Evolutionary conservation across 1,284 basidiomycete species (phyloP), one percentile per base, ranked within the genome.

Genomic region (Mycosarcoma maydis): DNA sequence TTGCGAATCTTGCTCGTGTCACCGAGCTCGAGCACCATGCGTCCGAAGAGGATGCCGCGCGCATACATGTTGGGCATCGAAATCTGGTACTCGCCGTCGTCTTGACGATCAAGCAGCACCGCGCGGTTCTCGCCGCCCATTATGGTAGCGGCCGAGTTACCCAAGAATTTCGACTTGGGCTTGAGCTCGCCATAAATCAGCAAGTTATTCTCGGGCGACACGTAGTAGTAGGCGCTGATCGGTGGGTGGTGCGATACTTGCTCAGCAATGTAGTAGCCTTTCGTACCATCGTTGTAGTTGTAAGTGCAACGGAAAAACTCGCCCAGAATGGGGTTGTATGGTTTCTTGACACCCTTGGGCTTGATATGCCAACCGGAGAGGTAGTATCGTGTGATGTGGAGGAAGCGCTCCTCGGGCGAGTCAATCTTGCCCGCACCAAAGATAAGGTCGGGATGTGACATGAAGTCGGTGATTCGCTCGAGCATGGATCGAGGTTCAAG

Each of bases 341-440:
- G 95, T 85, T 98, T 98, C 90, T 98, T 98, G 69, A 98, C 96
- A 66, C 95, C 95, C 83, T 94, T 96, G 36, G 95, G 94, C 84
- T 98, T 98, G 85, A 98, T 96, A 83, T 98, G 96, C 95, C 95
- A 99, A 39, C 95, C 95, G n/a, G 92, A 91, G 39, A 98, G 89
- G 82, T 98, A 98, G 83, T 96, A 98, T 55, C 92, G 90, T 46
- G 97, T 86, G 4, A 98, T 92, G 54, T 90, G 87, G 67, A 97
- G 86, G 83, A 98, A 98, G 33, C 96, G 87, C 80, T 96, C 92
- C 81, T 96, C 90, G 30, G 92, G 88, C 76, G 92, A 88, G 38
- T 87, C 85, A 76, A 88, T 87, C 29, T 87, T 82, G 76, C 92
- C 90, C 43, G 90, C 90, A 47, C 92, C 92, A 84, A 95, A 98